phyloP scores from a whole-genome alignment of 176 grass and related monocot species.

The Olyra latifolia region DNA sequence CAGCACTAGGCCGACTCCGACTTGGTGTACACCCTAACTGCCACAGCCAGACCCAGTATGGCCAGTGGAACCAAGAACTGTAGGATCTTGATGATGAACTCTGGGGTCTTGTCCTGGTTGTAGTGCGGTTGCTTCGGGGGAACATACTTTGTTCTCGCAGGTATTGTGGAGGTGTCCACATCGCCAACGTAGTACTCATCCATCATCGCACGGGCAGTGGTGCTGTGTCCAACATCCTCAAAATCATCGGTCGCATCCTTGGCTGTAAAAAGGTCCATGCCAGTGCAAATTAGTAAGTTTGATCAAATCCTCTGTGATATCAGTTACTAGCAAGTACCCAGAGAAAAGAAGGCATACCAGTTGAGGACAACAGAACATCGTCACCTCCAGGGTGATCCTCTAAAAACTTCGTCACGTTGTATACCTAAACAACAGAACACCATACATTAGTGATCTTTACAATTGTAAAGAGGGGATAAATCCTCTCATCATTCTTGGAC shows the following conservation, averaged over 20 bases:
- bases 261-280: constrained; percentile 31
- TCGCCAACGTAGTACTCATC: constrained; percentile 59
- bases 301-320: neutral
- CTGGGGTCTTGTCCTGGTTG: constrained; percentile 75
- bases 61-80: constrained; percentile 85
- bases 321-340: neutral
- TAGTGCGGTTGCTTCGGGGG: constrained; percentile 86
- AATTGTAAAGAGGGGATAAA: neutral
- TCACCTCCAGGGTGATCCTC: constrained; percentile 89
- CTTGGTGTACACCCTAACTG: constrained; percentile 88
- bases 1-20: constrained; percentile 43
- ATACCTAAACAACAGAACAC: constrained; percentile 47
- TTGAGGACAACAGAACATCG: constrained; percentile 81
- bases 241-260: constrained; percentile 94
- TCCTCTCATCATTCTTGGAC: neutral
- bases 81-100: constrained; percentile 83
- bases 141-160: constrained; percentile 52
- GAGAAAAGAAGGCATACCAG: constrained; percentile 45
- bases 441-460: neutral
- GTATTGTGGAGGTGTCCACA: constrained; percentile 58
- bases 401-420: constrained; percentile 75
- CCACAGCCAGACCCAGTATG: constrained; percentile 77
- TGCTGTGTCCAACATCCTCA: constrained; percentile 88
- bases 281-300: neutral
- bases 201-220: constrained; percentile 76